These are phyloP conservation scores for Oryza meyeriana DNA, from an alignment of 176 grass and related monocot species.

Conservation along the genomic window DNA sequence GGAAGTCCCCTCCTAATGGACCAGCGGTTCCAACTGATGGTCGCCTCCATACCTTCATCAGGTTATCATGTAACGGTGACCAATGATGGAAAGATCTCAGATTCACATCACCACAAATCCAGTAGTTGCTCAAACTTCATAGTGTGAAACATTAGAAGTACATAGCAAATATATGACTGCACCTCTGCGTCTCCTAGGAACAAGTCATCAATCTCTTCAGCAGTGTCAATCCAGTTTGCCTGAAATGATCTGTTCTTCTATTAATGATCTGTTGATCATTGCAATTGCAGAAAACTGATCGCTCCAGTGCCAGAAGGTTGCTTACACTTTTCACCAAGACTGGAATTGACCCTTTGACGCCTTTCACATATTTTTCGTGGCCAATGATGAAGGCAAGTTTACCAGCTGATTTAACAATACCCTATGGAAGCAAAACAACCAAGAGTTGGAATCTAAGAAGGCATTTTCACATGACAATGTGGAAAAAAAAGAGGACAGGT, in stretches of 20 bases:
- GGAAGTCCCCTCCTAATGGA: conserved; percentile 73
- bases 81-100: not conserved
- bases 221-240: conserved; percentile 82
- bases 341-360: conserved; percentile 70
- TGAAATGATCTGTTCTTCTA: conserved; percentile 43
- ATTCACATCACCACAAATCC: not conserved
- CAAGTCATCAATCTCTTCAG: conserved; percentile 84
- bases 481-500: not conserved
- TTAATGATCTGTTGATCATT: conserved; percentile 7
- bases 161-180: not conserved
- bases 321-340: conserved; percentile 87
- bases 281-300: not conserved
- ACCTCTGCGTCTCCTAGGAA: conserved; percentile 95
- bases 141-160: not conserved
- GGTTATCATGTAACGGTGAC: not conserved
- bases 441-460: not conserved
- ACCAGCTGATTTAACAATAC: conserved; percentile 51
- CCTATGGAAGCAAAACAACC: conserved; percentile 18
- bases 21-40: conserved; percentile 59
- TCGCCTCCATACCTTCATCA: conserved; percentile 90
- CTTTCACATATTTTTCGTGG: conserved; percentile 61
- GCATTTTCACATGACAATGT: not conserved
- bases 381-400: conserved; percentile 70
- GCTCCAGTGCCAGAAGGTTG: not conserved
- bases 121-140: not conserved